These are phyloP conservation scores for Pholiota conissans DNA, from an alignment of 768 basidiomycete genomes.

Conservation along the genomic window DNA sequence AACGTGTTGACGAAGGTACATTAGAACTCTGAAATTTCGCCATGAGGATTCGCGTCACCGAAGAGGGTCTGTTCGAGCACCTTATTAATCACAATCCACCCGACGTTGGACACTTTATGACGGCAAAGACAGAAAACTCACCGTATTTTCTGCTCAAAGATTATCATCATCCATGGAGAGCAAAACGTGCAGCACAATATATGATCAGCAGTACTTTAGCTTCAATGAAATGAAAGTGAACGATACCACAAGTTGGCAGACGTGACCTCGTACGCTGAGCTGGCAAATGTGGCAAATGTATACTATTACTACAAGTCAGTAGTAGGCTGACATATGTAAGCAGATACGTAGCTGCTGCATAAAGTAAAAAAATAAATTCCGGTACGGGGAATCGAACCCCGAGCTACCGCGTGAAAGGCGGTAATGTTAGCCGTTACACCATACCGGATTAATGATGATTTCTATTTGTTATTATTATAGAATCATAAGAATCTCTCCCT, in stretches of 20 bases:
- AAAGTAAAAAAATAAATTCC: conserved; percentile 33
- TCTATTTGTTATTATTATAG: too few relatives aligned
- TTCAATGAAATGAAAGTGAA: too few relatives aligned
- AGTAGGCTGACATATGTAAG: too few relatives aligned
- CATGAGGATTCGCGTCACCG: neutral
- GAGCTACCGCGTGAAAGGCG: conserved; percentile 62
- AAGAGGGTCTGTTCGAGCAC: neutral
- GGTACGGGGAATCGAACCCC: conserved; percentile 60
- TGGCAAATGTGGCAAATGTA: too few relatives aligned
- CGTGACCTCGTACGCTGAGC: too few relatives aligned
- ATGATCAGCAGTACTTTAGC: too few relatives aligned
- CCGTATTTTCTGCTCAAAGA: neutral
- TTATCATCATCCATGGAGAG: neutral
- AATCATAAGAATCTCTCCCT: too few relatives aligned
- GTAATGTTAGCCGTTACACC: conserved; percentile 67
- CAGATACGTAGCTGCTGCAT: too few relatives aligned
- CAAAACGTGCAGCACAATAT: too few relatives aligned
- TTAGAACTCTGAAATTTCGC: neutral
- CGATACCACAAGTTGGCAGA: too few relatives aligned
- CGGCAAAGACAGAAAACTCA: neutral
- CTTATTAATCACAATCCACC: neutral
- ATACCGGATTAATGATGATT: conserved; percentile 29
- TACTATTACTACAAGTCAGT: too few relatives aligned
- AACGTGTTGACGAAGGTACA: neutral
- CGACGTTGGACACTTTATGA: neutral